Conservation (phyloP, 495 filamentous ascomycete species). For the Podospora conica region DNA sequence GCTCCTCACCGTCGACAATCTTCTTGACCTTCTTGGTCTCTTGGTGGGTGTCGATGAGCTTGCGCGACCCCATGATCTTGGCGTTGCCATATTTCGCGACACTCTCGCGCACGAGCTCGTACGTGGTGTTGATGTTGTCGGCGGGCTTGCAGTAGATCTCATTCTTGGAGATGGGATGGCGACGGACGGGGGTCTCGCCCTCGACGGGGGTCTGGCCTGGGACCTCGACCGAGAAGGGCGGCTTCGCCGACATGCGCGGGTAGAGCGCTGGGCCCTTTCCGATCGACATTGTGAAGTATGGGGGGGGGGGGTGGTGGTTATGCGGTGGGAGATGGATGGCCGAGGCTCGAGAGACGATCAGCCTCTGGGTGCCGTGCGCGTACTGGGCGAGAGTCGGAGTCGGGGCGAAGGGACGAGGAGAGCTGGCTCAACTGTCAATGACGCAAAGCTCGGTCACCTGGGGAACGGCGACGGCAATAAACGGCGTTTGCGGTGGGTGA, state of each 20-base stretch:
- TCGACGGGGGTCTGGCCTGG: conserved; percentile 63
- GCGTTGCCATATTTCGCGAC: conserved; percentile 81
- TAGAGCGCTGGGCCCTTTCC: conserved; percentile 47
- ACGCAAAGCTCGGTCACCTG: conserved; percentile 2
- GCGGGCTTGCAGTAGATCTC: conserved; percentile 54
- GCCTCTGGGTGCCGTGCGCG: background rate
- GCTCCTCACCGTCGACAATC: conserved; percentile 81
- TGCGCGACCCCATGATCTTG: conserved; percentile 75
- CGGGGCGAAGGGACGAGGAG: background rate
- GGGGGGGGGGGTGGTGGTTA: background rate
- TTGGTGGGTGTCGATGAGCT: conserved; percentile 74
- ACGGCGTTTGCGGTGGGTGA: background rate
- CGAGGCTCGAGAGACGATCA: background rate
- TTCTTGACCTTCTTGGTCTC: conserved; percentile 98
- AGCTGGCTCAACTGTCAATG: conserved; percentile 3
- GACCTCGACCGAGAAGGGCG: conserved; percentile 74
- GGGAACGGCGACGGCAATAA: background rate
- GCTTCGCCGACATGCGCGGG: conserved; percentile 59
- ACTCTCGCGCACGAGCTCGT: conserved; percentile 74
- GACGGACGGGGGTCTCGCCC: conserved; percentile 87
- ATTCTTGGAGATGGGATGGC: conserved; percentile 65
- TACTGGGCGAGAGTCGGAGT: background rate
- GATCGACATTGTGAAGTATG: conserved; percentile 27
- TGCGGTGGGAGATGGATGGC: background rate
- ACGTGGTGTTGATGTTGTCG: conserved; percentile 72